Evolutionary conservation across 352 stramenopile species (phyloP), one percentile per base, ranked within the genome.

Genomic region (Thalassiosira oceanica): DNA sequence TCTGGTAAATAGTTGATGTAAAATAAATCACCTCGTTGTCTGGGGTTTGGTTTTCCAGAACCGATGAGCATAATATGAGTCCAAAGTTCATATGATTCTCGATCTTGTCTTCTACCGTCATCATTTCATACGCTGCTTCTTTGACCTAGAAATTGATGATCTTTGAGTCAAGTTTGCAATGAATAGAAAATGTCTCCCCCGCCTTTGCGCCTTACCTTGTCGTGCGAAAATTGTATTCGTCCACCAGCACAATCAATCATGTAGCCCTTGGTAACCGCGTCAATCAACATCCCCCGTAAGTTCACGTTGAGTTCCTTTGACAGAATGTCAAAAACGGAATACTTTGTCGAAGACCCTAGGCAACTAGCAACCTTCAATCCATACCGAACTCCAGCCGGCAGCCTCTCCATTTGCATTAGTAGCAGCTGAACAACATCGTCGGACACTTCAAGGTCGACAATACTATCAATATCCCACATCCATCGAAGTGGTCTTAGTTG

Each of bases 321-420:
- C 39, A 74, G 63, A 31, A 67, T 61, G 18, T 57, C 48, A n/a
- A 68, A 15, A 26, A 68, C 37, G 4, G 39, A 41, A 10, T 50
- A 26, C 26, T 51, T 68, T 24, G 58, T 46, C 31, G 18, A 46
- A 11, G 64, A 24, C 29, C 64, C 64, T 3, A 75, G 31, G 39
- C 64, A 75, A 13, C 55, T 61, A 23, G 52, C 58, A 37, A 66
- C 31, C 36, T 55, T 61, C 13, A 77, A 33, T 31, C 58, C 66
- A 18, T 60, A 33, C 41, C 65, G 41, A 16, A 71, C 13, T 18
- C 61, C 58, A 8, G 2, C 26, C 21, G 56, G 28, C 49, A 76
- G 21, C 23, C 33, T 65, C 18, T 44, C n/a, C 43, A 77, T 71
- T 33, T 77, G 43, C 3, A 46, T 27, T 15, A 57, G 54, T 0